Evolutionary conservation across 352 stramenopile species (phyloP), one percentile per base, ranked within the genome.

Genomic region (Globisporangium polare): DNA sequence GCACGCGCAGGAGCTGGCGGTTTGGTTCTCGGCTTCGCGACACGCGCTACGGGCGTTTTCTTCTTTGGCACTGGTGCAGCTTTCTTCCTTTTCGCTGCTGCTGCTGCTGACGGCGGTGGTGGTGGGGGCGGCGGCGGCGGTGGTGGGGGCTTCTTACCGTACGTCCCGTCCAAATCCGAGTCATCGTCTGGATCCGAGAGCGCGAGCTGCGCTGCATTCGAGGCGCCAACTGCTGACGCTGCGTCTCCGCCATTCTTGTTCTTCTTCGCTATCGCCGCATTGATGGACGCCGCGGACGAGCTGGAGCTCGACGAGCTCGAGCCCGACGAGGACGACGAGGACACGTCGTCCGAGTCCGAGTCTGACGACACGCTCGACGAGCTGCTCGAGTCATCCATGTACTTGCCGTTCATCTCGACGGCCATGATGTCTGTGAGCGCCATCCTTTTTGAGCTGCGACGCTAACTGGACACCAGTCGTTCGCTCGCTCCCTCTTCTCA

Each of bases 281-380:
- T 67, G 27, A 31, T 35, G 33, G 43, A 43, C 35, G 46, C 41
- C 15, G 31, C 27, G 3, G 66, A 63, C n/a, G 57, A 60, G 3
- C 67, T 62, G 53, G 69, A 69, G 43, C 52, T 39, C 6, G 66
- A 63, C 15, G 57, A 60, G 3, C 67, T 62, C 57, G 69, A 69
- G 43, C 52, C 65, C 5, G 67, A 66, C 18, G 68, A 83, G 22
- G 74, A 82, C 10, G 66, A 75, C 13, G 71, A 72, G 8, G 52
- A 68, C 15, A 87, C 41, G 46, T 85, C 75, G 43, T 83, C 76
- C 51, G 78, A 67, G 53, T 75, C 67, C 42, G 71, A 89, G 61
- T 90, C 80, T n/a, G 83, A 92, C 29, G 80, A 90, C 45, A 82
- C 67, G 60, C 80, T 89, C 15, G 80, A 90, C 12, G 83, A 92